Base-by-base conservation (phyloP, 2,329 filamentous ascomycete species). In the Neofusicoccum kwambonambiense region DNA sequence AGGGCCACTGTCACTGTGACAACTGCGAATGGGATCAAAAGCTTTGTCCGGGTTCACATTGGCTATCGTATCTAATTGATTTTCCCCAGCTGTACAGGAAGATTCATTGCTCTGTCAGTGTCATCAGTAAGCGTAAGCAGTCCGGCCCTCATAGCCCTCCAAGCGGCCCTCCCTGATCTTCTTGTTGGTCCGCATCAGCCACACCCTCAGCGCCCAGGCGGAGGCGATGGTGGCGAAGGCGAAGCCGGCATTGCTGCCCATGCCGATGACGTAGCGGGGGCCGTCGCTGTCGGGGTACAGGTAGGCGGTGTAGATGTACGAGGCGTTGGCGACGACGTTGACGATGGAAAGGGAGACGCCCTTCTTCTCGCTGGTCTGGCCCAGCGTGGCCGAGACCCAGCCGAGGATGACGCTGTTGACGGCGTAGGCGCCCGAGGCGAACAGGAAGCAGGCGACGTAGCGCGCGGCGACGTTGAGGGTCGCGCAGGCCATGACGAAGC, bases 341-440 rank as follows among this genome's bases (percentile, higher is more conserved):
- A 79, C 78, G 49, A 80, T 76, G 0, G 78, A 77, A 22, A 80
- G 69, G 5, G 74, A 70, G 2, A 78, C 77, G 15, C 79, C 79
- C 52, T 79, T 79, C 69, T 81, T 82, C 66, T 80, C 78, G 4
- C 75, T 69, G 0, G 79, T 80, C 52, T 80, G 76, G 1, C 76
- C 78, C 6, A 79, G 70, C 1, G 77, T 79, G 2, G 75, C 75
- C 1, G 77, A 77, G 1, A 77, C 77, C 79, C 79, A 81, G 13
- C 76, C 76, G 1, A 81, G 73, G 9, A 79, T 79, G 19, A 80
- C 51, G 11, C 35, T 41, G 7, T 56, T 56, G 6, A 56, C 51
- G 8, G 51, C 73, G 37, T 75, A 76, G 1, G 69, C 71, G 34
- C 70, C 73, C 1, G 69, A 68, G 4, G 74, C 70, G 50, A 76